Conservation (phyloP, 768 basidiomycete genomes). For the Pleurotus citrinopileatus region DNA sequence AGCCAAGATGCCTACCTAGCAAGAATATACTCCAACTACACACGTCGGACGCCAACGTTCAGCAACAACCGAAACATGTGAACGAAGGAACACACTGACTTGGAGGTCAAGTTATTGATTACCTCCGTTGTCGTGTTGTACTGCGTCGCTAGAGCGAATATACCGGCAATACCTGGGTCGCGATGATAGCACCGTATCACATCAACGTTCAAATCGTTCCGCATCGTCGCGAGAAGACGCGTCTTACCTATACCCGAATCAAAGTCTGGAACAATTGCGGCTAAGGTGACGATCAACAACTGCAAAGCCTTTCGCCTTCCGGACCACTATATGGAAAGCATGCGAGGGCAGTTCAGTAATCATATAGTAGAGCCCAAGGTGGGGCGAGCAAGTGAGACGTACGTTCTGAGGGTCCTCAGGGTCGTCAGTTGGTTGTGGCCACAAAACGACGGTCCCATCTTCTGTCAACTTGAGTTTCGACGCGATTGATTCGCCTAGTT, state of each 20-base stretch:
- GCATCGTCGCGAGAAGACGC: too few relatives aligned
- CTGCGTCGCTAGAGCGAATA: slow-evolving; percentile 57
- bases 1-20: slow-evolving; percentile 37
- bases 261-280: slow-evolving; percentile 67
- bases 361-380: too few relatives aligned
- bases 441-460: slow-evolving; percentile 60
- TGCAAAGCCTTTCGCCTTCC: slow-evolving; percentile 50
- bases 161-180: slow-evolving; percentile 51
- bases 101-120: slow-evolving; percentile 64
- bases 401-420: slow-evolving; percentile 66
- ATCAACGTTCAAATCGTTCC: background rate
- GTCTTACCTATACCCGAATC: slow-evolving; percentile 57
- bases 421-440: slow-evolving; percentile 67
- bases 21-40: slow-evolving; percentile 65
- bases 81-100: slow-evolving; percentile 28
- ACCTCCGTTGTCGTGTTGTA: slow-evolving; percentile 52
- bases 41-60: slow-evolving; percentile 7
- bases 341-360: too few relatives aligned
- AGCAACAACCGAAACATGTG: background rate
- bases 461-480: slow-evolving; percentile 51
- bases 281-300: slow-evolving; percentile 58
- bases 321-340: slow-evolving; percentile 38
- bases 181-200: background rate
- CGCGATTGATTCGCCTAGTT: slow-evolving; percentile 57
- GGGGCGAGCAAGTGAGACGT: too few relatives aligned